Conservation (phyloP, 306 rosid species). For the Pyrus bretschneideri region DNA sequence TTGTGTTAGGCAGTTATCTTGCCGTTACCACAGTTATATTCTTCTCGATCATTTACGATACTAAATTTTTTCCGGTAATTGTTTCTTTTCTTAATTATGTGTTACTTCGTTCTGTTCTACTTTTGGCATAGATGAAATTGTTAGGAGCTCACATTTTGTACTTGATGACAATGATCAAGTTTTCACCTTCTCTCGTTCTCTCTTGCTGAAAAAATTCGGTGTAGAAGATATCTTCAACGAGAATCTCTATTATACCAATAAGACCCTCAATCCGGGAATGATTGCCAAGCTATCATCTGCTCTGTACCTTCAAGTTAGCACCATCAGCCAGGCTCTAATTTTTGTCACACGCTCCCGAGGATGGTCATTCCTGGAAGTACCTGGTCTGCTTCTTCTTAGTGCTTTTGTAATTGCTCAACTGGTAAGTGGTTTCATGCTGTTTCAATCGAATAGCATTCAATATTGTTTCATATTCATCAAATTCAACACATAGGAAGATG, state of each 20-base stretch:
- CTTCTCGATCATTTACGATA: not conserved
- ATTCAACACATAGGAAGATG: not conserved
- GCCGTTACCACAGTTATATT: constrained; percentile 11
- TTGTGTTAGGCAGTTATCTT: constrained; percentile 13
- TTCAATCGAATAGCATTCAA: not conserved
- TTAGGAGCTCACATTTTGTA: not conserved
- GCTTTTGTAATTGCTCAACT: constrained; percentile 14
- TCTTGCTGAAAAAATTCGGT: not conserved
- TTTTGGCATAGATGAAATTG: not conserved
- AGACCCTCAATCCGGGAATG: not conserved
- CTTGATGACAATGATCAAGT: not conserved
- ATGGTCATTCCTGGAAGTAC: constrained; percentile 14
- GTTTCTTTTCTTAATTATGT: not conserved
- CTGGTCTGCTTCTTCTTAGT: constrained; percentile 6
- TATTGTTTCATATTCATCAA: not conserved
- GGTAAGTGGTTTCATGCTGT: not conserved
- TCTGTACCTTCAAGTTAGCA: constrained; percentile 23
- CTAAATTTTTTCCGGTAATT: not conserved
- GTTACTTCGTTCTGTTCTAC: not conserved
- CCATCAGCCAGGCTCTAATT: constrained; percentile 17
- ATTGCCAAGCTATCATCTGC: constrained; percentile 12
- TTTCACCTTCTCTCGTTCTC: not conserved
- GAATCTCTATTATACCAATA: not conserved
- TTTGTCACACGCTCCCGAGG: constrained; percentile 17
- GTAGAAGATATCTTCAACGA: not conserved